These are phyloP conservation scores for Penicillium dipodomyicola DNA, from an alignment of 495 filamentous ascomycete genomes.

Conservation along the genomic window DNA sequence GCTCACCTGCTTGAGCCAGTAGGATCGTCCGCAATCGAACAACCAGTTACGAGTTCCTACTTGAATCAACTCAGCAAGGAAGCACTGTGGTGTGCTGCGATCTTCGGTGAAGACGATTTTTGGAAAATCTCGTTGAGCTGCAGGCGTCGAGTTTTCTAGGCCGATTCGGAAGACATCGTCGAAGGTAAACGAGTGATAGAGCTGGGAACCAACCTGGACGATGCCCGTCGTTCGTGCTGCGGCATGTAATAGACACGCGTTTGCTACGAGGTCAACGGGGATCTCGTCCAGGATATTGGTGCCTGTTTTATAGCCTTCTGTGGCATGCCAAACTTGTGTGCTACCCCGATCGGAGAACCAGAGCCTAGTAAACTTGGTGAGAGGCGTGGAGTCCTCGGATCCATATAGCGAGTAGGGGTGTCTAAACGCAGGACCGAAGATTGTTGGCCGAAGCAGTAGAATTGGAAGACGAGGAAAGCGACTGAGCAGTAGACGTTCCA, in stretches of 20 bases:
- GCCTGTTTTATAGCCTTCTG: conserved; percentile 31
- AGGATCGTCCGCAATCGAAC: conserved; percentile 39
- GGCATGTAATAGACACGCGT: conserved; percentile 38
- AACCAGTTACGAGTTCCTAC: conserved; percentile 38
- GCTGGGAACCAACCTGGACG: conserved; percentile 33
- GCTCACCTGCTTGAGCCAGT: conserved; percentile 36
- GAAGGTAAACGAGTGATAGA: conserved; percentile 33
- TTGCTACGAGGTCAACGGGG: conserved; percentile 43
- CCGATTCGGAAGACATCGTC: conserved; percentile 30
- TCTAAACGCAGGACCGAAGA: conserved; percentile 40
- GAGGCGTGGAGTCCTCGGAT: conserved; percentile 33
- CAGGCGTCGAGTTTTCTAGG: conserved; percentile 21
- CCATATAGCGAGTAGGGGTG: conserved; percentile 41
- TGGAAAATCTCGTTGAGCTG: conserved; percentile 25
- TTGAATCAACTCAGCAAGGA: conserved; percentile 37
- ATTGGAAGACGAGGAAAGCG: conserved; percentile 34
- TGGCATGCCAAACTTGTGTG: conserved; percentile 37
- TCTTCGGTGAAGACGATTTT: conserved; percentile 33
- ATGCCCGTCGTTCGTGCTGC: conserved; percentile 36
- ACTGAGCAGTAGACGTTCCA: conserved; percentile 36
- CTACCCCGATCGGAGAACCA: conserved; percentile 28
- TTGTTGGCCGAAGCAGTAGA: conserved; percentile 40
- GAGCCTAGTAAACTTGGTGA: conserved; percentile 36
- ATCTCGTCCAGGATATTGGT: conserved; percentile 41
- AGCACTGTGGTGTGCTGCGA: conserved; percentile 26